Evolutionary conservation across 148 eudicot genomes (phyloP).

Genomic region (Diospyros lotus): DNA sequence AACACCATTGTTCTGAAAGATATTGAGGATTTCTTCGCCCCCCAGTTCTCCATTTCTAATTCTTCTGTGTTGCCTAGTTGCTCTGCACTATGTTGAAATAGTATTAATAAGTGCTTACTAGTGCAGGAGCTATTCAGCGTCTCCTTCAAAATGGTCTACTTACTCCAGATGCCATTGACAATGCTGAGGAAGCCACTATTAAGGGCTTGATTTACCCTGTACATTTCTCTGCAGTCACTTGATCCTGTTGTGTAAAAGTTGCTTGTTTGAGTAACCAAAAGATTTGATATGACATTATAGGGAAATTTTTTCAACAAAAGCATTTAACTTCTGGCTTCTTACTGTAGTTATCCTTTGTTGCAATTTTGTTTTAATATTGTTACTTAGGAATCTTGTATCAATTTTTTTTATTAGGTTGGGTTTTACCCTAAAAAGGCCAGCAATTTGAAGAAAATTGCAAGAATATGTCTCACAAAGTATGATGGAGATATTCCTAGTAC

Average conservation of each 20-base stretch:
- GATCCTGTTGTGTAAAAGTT: not conserved
- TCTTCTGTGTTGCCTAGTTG: not conserved
- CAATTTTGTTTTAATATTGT: not conserved
- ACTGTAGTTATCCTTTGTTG: not conserved
- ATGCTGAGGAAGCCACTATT: slow-evolving; percentile 71
- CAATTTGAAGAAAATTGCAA: slow-evolving; percentile 83
- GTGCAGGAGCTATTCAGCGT: slow-evolving; percentile 87
- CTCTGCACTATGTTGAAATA: not conserved
- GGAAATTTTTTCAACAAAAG: not conserved
- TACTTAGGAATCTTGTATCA: not conserved
- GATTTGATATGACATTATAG: not conserved
- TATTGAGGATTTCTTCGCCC: not conserved
- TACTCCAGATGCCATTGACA: slow-evolving; percentile 61
- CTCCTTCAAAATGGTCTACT: slow-evolving; percentile 74
- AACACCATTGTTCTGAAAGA: not conserved
- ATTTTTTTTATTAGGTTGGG: slow-evolving; percentile 54
- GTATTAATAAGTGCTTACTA: not conserved
- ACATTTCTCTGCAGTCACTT: slow-evolving; percentile 20
- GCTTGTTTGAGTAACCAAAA: not conserved
- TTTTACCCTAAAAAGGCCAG: slow-evolving; percentile 86
- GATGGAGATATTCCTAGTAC: slow-evolving; percentile 88
- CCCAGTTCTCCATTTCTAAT: not conserved
- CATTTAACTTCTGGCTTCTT: not conserved
- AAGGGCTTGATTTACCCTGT: slow-evolving; percentile 90
- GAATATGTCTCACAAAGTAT: slow-evolving; percentile 66